Evolutionary conservation across 345 rosid genomes (phyloP).

Genomic region (Salix caprea): DNA sequence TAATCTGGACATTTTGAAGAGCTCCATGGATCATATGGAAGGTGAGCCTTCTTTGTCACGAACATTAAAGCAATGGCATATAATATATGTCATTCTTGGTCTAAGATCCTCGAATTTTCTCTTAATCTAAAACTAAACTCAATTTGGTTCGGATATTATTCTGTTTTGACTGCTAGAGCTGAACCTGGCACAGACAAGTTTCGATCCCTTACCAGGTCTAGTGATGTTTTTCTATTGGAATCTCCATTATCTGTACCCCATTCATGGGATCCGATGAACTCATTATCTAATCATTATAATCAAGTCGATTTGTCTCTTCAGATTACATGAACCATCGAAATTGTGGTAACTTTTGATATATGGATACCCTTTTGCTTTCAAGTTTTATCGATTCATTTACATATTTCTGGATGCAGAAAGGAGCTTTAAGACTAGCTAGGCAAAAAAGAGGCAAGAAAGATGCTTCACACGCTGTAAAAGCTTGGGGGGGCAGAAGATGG

Average conservation of each 20-base stretch:
- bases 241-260: not conserved
- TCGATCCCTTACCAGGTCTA: not conserved
- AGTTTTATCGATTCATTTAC: not conserved
- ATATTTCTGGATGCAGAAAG: not conserved
- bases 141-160: not conserved
- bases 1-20: too few species aligned
- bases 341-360: constrained; percentile 33
- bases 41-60: too few species aligned
- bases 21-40: too few species aligned
- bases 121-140: not conserved
- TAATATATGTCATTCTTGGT: too few species aligned
- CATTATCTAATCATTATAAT: constrained; percentile 15
- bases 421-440: not conserved
- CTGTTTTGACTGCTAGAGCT: not conserved
- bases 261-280: not conserved
- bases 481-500: not conserved
- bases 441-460: not conserved
- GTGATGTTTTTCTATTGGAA: not conserved
- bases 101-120: not conserved
- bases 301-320: constrained; percentile 26
- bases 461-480: not conserved
- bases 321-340: constrained; percentile 21
- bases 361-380: not conserved
- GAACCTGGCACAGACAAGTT: not conserved
- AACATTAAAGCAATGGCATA: too few species aligned